Percentiles rank a stretch among this genome's conserved stretches.
Evolutionary conservation across 2,329 filamentous ascomycete genomes (phyloP).

Genomic region (Fusarium luffae): DNA sequence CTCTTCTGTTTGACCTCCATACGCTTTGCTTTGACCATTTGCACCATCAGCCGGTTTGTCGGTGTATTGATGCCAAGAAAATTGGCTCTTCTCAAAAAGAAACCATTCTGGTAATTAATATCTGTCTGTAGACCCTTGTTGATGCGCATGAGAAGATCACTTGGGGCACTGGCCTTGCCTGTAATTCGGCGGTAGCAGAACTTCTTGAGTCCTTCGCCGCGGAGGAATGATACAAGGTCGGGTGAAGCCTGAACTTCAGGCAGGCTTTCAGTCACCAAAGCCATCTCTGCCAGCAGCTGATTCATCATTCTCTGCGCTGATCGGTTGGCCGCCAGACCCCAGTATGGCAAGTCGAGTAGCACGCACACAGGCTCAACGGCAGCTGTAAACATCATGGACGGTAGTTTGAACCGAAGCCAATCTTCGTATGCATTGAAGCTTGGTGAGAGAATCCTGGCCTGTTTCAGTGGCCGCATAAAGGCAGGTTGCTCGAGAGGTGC

Average conservation of each 20-base stretch:
- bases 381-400: conserved; percentile 79
- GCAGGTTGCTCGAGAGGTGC: conserved; percentile 34
- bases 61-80: conserved; percentile 78
- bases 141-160: conserved; percentile 75
- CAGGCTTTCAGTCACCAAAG: conserved; percentile 74
- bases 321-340: conserved; percentile 74
- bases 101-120: conserved; percentile 88
- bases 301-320: conserved; percentile 74
- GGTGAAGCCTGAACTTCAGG: conserved; percentile 77
- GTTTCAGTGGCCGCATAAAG: conserved; percentile 39
- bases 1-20: conserved; percentile 49
- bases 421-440: conserved; percentile 45
- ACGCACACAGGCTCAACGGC: conserved; percentile 86
- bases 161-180: conserved; percentile 62
- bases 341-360: conserved; percentile 80
- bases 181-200: conserved; percentile 59
- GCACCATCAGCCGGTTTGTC: conserved; percentile 77
- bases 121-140: conserved; percentile 73
- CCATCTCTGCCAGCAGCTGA: conserved; percentile 78
- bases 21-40: conserved; percentile 78
- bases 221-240: conserved; percentile 66
- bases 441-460: conserved; percentile 39
- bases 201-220: conserved; percentile 68
- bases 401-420: conserved; percentile 79
- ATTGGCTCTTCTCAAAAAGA: conserved; percentile 79